Evolutionary conservation across 2,329 filamentous ascomycete species (phyloP).

Genomic region (Chrysoporthe puriensis): DNA sequence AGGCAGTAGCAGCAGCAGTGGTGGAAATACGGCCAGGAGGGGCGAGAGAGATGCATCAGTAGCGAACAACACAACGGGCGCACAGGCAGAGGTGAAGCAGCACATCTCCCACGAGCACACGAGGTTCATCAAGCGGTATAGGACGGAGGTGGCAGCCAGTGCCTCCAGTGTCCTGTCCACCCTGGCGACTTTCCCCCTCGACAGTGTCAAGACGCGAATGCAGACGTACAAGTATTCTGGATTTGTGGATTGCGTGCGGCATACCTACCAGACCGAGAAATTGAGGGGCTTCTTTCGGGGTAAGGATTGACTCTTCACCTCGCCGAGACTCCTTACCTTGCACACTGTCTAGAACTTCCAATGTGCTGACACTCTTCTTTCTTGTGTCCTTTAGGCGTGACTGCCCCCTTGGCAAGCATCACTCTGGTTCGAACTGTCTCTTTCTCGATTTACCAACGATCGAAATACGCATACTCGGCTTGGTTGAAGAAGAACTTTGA

Average conservation of each 20-base stretch:
- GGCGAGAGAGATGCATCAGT: constrained; percentile 24
- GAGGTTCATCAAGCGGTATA: constrained; percentile 73
- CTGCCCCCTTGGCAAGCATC: constrained; percentile 70
- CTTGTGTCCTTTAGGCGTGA: constrained; percentile 59
- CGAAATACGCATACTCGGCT: constrained; percentile 73
- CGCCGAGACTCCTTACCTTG: neutral
- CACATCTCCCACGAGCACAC: constrained; percentile 38
- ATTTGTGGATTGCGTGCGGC: constrained; percentile 72
- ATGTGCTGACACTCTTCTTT: constrained; percentile 28
- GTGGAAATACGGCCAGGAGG: constrained; percentile 13
- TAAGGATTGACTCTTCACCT: constrained; percentile 41
- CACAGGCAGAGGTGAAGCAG: constrained; percentile 29
- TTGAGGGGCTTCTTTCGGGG: constrained; percentile 80
- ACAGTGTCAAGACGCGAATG: constrained; percentile 89
- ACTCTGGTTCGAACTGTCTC: constrained; percentile 46
- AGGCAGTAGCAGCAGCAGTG: constrained; percentile 30
- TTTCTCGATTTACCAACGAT: constrained; percentile 66
- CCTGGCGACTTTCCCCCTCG: constrained; percentile 79
- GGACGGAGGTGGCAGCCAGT: constrained; percentile 79
- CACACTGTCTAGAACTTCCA: neutral
- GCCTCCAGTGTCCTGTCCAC: constrained; percentile 79
- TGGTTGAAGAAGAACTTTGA: constrained; percentile 70
- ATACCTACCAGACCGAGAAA: constrained; percentile 77
- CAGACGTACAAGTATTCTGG: constrained; percentile 81
- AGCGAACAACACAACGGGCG: constrained; percentile 8